Conservation (phyloP, 371 early-diverging fungal genomes). For the Blyttiomyces sp. region DNA sequence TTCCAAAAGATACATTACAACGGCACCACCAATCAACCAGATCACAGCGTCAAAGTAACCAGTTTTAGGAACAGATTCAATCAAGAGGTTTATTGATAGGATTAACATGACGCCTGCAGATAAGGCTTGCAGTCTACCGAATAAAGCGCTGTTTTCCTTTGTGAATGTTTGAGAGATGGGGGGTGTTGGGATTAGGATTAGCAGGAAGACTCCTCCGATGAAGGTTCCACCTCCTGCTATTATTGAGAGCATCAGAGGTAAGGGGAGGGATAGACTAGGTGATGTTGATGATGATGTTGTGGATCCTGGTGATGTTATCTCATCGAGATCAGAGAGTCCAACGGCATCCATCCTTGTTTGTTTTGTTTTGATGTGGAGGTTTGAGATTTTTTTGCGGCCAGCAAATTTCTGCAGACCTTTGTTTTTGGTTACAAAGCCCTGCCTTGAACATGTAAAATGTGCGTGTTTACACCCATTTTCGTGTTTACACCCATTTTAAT, state of each 20-base stretch:
- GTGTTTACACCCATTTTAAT: no score
- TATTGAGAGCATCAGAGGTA: constrained; percentile 18
- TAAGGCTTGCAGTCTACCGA: constrained; percentile 23
- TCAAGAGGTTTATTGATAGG: constrained; percentile 17
- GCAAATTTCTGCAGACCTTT: no score
- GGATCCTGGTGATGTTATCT: no score
- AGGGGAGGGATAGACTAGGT: no score
- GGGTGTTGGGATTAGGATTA: constrained; percentile 17
- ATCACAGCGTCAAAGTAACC: background rate
- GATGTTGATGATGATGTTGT: no score
- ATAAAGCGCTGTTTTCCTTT: constrained; percentile 5
- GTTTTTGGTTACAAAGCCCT: no score
- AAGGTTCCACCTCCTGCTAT: constrained; percentile 21
- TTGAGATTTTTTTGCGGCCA: no score
- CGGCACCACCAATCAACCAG: constrained; percentile 4
- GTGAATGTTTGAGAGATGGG: constrained; percentile 6
- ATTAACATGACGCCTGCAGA: constrained; percentile 30
- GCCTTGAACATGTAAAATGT: no score
- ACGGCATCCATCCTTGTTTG: no score
- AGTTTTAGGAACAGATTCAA: constrained; percentile 13
- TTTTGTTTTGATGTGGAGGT: no score
- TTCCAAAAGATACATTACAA: constrained; percentile 15
- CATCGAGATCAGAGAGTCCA: no score
- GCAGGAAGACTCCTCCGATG: constrained; percentile 21
- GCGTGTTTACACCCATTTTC: no score